phyloP scores from a whole-genome alignment of 1,284 basidiomycete species.

The Stygiomarasmius scandens region DNA sequence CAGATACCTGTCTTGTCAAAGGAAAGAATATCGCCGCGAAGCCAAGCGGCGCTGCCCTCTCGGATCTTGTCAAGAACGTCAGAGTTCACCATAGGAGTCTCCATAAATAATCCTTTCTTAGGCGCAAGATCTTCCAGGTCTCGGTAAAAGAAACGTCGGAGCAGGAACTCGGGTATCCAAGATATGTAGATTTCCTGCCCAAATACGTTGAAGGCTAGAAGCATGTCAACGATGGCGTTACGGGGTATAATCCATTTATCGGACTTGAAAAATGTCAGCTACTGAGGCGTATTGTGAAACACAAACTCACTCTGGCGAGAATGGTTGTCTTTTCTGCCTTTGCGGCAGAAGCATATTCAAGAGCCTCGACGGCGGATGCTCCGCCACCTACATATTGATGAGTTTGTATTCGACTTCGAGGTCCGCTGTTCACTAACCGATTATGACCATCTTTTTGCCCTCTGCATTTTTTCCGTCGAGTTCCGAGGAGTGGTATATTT shows the following conservation, averaged over 20 bases:
- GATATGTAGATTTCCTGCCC: slow-evolving; percentile 52
- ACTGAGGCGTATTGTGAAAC: no score
- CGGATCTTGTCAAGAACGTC: slow-evolving; percentile 56
- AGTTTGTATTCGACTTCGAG: slow-evolving; percentile 27
- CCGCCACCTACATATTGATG: slow-evolving; percentile 43
- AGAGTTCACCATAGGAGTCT: slow-evolving; percentile 61
- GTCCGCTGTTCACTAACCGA: slow-evolving; percentile 64
- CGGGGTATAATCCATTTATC: slow-evolving; percentile 59
- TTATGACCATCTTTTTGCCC: slow-evolving; percentile 53
- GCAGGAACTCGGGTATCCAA: slow-evolving; percentile 5
- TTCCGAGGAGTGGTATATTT: slow-evolving; percentile 57
- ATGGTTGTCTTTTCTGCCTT: slow-evolving; percentile 43
- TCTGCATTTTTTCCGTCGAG: slow-evolving; percentile 44
- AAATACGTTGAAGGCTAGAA: slow-evolving; percentile 60
- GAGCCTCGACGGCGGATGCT: slow-evolving; percentile 63
- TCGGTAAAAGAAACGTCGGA: slow-evolving; percentile 49
- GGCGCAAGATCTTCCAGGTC: slow-evolving; percentile 53
- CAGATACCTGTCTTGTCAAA: slow-evolving; percentile 49
- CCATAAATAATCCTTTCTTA: slow-evolving; percentile 47
- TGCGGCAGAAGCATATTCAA: slow-evolving; percentile 52
- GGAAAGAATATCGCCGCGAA: slow-evolving; percentile 55
- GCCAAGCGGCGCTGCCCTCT: slow-evolving; percentile 49
- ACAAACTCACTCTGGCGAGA: slow-evolving; percentile 48
- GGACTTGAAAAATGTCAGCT: no score
- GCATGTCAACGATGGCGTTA: slow-evolving; percentile 56